Percentiles rank a stretch among this genome's conserved stretches.
Evolutionary conservation across 768 basidiomycete genomes (phyloP).

Genomic region (Termitomyces sp.): DNA sequence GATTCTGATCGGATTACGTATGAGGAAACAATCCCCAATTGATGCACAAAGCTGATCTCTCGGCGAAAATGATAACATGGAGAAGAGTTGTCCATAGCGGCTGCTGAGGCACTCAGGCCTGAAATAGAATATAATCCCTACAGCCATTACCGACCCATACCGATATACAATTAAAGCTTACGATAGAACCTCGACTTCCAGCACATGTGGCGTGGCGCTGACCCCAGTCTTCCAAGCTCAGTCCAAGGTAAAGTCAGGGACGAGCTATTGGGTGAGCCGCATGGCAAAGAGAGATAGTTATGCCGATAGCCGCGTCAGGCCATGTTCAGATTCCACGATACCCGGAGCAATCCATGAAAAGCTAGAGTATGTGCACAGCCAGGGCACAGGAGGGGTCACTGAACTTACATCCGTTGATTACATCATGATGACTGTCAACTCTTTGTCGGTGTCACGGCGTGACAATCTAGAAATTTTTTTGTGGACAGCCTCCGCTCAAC

Average conservation of each 20-base stretch:
- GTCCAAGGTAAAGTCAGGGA: not conserved
- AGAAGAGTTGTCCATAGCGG: constrained; percentile 7
- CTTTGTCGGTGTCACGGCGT: not conserved
- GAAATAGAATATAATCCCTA: not conserved
- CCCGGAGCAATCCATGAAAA: not conserved
- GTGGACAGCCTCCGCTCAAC: too few relatives aligned
- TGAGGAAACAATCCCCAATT: constrained; percentile 11
- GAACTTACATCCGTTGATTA: not conserved
- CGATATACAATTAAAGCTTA: not conserved
- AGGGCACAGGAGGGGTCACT: not conserved
- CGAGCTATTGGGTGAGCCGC: not conserved
- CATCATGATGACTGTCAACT: not conserved
- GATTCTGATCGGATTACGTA: constrained; percentile 27
- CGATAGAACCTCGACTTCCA: not conserved
- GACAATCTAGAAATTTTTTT: not conserved
- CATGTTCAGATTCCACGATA: not conserved
- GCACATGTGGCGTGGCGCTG: constrained; percentile 10
- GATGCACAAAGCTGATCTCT: constrained; percentile 19
- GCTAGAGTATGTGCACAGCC: not conserved
- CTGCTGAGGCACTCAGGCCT: not conserved
- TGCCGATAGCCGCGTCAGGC: not conserved
- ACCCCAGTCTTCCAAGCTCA: not conserved
- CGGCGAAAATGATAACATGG: constrained; percentile 12
- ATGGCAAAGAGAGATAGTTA: not conserved
- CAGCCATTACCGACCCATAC: not conserved